A percentile compares a stretch with the other conserved stretches of the same genome.
Conservation (phyloP, 768 basidiomycete species). For the Lactarius indigo region DNA sequence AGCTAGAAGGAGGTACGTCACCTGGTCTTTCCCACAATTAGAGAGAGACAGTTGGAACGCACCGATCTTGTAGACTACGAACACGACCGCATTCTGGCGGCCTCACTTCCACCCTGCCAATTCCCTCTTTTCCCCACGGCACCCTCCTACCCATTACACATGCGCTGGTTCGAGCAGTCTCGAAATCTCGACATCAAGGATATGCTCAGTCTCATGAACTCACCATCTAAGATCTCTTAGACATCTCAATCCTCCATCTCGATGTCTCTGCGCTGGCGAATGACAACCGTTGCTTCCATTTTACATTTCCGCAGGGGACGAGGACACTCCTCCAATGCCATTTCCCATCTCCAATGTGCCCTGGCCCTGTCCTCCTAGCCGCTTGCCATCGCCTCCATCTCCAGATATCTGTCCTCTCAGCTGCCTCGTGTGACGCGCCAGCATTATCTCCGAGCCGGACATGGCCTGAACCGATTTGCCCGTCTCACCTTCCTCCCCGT, state of each 20-base stretch:
- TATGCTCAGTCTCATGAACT: slow-evolving; percentile 7
- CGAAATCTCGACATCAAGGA: background rate
- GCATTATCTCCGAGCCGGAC: no score
- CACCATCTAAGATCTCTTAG: slow-evolving; percentile 14
- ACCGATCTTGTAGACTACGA: no score
- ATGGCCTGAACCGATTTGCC: no score
- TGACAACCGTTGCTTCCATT: slow-evolving; percentile 4
- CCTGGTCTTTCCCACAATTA: no score
- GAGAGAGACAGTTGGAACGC: no score
- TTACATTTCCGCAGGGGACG: no score
- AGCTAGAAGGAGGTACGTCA: no score
- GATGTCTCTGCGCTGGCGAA: background rate
- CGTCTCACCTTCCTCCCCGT: no score
- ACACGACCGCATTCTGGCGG: no score
- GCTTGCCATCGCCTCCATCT: slow-evolving; percentile 23
- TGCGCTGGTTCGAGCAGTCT: background rate
- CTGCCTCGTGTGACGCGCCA: no score
- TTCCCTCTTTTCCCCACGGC: background rate
- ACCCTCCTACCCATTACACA: no score
- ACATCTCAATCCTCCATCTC: slow-evolving; percentile 10
- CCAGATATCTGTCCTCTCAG: no score
- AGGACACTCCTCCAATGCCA: background rate
- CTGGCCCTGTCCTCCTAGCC: slow-evolving; percentile 17
- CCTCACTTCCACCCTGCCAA: background rate
- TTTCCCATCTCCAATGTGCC: background rate